Conservation (phyloP, 495 filamentous ascomycete genomes). For the Entonaema liquescens region DNA sequence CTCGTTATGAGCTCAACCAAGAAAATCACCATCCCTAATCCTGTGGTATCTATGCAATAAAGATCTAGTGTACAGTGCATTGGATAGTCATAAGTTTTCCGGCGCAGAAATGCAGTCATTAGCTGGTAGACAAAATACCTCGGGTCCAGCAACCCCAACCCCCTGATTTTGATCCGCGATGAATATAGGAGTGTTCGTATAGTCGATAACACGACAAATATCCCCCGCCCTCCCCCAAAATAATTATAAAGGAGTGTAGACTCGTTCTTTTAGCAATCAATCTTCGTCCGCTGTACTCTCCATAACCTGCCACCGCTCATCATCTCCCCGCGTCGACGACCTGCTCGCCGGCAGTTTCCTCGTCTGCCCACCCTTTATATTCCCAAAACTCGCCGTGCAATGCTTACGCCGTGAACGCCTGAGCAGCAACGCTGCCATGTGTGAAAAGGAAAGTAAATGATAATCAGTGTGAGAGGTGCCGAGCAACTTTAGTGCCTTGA, state of each 20-base stretch:
- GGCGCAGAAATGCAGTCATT: slow-evolving; percentile 37
- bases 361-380: slow-evolving; percentile 29
- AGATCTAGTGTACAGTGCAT: slow-evolving; percentile 36
- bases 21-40: slow-evolving; percentile 10
- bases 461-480: slow-evolving; percentile 3
- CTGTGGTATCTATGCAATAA: slow-evolving; percentile 43
- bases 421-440: background rate
- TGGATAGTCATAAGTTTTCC: slow-evolving; percentile 25
- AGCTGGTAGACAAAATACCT: slow-evolving; percentile 12
- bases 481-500: background rate
- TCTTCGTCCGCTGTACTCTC: slow-evolving; percentile 20
- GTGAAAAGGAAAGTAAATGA: slow-evolving; percentile 6
- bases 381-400: slow-evolving; percentile 34
- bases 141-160: slow-evolving; percentile 2
- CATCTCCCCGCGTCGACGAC: slow-evolving; percentile 11
- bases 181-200: slow-evolving; percentile 12
- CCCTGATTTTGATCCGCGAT: slow-evolving; percentile 11
- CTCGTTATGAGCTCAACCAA: slow-evolving; percentile 10
- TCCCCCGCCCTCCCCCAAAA: background rate
- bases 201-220: slow-evolving; percentile 6
- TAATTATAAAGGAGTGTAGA: slow-evolving; percentile 34
- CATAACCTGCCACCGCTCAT: background rate
- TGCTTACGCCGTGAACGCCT: slow-evolving; percentile 39
- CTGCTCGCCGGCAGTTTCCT: slow-evolving; percentile 36
- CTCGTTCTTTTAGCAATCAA: slow-evolving; percentile 26